These are phyloP conservation scores for Anthracocystis panici-leucophaei DNA, from an alignment of 1,284 basidiomycete species.

Conservation along the genomic window DNA sequence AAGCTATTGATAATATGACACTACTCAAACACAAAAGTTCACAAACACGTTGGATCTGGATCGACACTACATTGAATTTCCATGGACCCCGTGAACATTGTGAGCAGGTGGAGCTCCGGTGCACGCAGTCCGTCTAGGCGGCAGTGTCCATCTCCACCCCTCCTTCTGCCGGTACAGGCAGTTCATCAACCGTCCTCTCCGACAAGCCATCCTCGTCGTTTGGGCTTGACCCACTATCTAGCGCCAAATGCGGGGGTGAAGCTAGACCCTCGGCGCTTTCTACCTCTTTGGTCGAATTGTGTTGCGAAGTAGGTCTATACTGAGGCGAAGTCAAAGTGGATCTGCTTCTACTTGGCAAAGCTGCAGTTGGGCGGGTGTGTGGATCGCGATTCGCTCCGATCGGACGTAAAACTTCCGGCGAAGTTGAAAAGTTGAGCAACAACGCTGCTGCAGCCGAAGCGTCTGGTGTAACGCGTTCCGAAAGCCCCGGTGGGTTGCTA, in stretches of 20 bases:
- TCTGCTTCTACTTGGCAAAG: conserved; percentile 9
- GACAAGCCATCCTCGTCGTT: conserved; percentile 11
- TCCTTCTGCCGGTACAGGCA: neutral
- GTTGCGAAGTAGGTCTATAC: conserved; percentile 12
- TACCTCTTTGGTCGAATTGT: conserved; percentile 1
- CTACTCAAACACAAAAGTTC: neutral
- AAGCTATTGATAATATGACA: neutral
- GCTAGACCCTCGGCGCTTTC: conserved; percentile 6
- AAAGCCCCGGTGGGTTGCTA: conserved; percentile 21
- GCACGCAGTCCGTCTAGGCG: neutral
- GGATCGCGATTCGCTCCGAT: conserved; percentile 16
- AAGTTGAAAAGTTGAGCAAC: conserved; percentile 52
- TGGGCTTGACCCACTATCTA: conserved; percentile 17
- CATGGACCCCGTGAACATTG: neutral
- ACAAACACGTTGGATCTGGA: neutral
- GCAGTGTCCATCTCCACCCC: conserved; percentile 18
- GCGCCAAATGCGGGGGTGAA: conserved; percentile 27
- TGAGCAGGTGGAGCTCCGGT: neutral
- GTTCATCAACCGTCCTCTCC: conserved; percentile 28
- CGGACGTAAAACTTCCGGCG: conserved; percentile 52
- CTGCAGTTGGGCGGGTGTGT: conserved; percentile 12
- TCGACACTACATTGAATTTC: neutral
- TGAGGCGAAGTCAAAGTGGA: conserved; percentile 24
- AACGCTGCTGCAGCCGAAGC: conserved; percentile 38
- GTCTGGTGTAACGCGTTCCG: conserved; percentile 24